Conservation (phyloP, 306 rosid species). For the Hippophae gyantsensis region DNA sequence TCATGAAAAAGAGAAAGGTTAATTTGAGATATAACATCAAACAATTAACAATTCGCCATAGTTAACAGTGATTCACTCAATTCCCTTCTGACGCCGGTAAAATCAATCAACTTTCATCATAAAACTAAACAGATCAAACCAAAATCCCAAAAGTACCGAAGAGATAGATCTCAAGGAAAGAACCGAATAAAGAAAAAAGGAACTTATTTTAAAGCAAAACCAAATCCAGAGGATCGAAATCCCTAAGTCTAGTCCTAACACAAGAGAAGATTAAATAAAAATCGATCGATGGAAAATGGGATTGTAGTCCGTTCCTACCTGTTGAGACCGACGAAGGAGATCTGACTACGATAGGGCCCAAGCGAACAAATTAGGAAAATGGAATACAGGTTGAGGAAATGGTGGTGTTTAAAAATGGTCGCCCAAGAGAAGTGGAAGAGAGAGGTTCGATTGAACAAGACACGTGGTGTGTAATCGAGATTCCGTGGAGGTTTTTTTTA, state of each 20-base stretch:
- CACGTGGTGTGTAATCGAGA: slow-evolving; percentile 29
- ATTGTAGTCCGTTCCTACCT: slow-evolving; percentile 8
- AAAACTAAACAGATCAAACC: slow-evolving; percentile 4
- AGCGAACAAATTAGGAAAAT: neutral
- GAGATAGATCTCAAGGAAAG: slow-evolving; percentile 15
- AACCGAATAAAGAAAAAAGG: neutral
- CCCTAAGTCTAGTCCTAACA: neutral
- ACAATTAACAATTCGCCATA: neutral
- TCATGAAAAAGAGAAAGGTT: no score
- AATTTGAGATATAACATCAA: no score
- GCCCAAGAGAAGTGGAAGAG: slow-evolving; percentile 14
- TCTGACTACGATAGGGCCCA: neutral
- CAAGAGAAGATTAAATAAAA: neutral
- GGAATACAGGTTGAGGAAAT: neutral
- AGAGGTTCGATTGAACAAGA: slow-evolving; percentile 25
- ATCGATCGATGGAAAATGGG: neutral
- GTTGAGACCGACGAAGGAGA: slow-evolving; percentile 3
- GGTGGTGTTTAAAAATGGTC: slow-evolving; percentile 19
- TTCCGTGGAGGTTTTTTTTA: slow-evolving; percentile 21
- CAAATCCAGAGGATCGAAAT: neutral
- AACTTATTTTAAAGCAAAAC: no score
- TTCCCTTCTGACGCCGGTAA: neutral
- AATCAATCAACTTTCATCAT: slow-evolving; percentile 5
- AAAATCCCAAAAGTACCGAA: neutral
- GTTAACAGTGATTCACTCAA: neutral